These are phyloP conservation scores for Russula griseocarnosa DNA, from an alignment of 768 basidiomycete species.

Conservation along the genomic window DNA sequence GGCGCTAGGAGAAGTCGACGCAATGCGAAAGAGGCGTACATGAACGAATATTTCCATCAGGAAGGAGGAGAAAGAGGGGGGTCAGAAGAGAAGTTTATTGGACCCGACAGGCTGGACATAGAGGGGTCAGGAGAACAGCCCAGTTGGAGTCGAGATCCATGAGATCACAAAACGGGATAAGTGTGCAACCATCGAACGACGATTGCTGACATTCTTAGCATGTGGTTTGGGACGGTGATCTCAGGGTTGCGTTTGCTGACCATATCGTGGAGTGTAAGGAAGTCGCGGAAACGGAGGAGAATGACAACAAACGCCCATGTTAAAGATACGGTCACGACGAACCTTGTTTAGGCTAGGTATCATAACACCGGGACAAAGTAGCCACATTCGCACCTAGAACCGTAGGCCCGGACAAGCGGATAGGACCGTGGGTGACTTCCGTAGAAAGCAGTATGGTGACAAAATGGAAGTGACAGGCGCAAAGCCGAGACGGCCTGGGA, in stretches of 20 bases:
- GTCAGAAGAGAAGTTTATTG: slow-evolving; percentile 27
- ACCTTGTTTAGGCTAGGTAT: slow-evolving; percentile 24
- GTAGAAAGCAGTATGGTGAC: slow-evolving; percentile 22
- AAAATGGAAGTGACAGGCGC: slow-evolving; percentile 17
- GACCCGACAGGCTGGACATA: slow-evolving; percentile 23
- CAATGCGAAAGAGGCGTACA: slow-evolving; percentile 27
- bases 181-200: slow-evolving; percentile 10
- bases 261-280: slow-evolving; percentile 22
- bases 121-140: slow-evolving; percentile 25
- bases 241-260: slow-evolving; percentile 27
- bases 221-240: slow-evolving; percentile 22
- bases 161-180: slow-evolving; percentile 22
- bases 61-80: slow-evolving; percentile 28
- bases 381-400: slow-evolving; percentile 23
- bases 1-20: slow-evolving; percentile 19
- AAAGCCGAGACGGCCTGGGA: slow-evolving; percentile 26
- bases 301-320: slow-evolving; percentile 19
- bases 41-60: slow-evolving; percentile 29
- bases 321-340: slow-evolving; percentile 26
- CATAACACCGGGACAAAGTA: slow-evolving; percentile 21
- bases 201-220: slow-evolving; percentile 14
- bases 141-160: slow-evolving; percentile 21
- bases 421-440: slow-evolving; percentile 24
- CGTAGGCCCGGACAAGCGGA: slow-evolving; percentile 28
- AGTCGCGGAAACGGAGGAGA: slow-evolving; percentile 25